Conservation (phyloP, 495 filamentous ascomycete genomes). For the Evansstolkia leycettana region DNA sequence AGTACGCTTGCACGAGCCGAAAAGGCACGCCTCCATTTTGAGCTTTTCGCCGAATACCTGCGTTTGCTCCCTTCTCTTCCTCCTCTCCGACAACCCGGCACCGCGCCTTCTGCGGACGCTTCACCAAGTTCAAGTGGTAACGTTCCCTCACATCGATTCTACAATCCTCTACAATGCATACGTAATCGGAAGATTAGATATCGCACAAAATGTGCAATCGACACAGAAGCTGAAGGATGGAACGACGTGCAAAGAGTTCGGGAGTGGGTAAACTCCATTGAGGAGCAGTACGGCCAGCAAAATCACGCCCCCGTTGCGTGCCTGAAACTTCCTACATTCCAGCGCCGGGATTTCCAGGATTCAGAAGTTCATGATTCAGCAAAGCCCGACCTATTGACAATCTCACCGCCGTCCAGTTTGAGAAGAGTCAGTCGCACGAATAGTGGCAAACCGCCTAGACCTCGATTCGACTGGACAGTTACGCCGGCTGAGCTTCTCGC, state of each 20-base stretch:
- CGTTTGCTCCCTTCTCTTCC: constrained; percentile 63
- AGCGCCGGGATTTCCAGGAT: constrained; percentile 17
- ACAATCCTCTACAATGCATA: constrained; percentile 81
- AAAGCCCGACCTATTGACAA: constrained; percentile 12
- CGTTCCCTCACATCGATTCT: constrained; percentile 42
- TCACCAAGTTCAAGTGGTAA: neutral
- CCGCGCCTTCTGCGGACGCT: constrained; percentile 1
- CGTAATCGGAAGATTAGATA: constrained; percentile 72
- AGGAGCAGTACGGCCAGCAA: constrained; percentile 29
- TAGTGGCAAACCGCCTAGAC: constrained; percentile 43
- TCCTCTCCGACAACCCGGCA: constrained; percentile 34
- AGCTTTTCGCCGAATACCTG: constrained; percentile 69
- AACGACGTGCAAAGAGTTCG: constrained; percentile 55
- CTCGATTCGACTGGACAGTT: constrained; percentile 67
- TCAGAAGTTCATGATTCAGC: constrained; percentile 8
- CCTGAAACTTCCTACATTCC: constrained; percentile 43
- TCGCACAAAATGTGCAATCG: constrained; percentile 55
- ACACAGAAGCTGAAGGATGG: constrained; percentile 65
- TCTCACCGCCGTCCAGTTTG: constrained; percentile 24
- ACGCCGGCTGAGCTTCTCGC: constrained; percentile 71
- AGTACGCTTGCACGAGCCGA: constrained; percentile 69
- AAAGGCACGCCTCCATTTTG: constrained; percentile 65
- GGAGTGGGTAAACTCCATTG: constrained; percentile 61
- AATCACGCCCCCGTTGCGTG: constrained; percentile 35
- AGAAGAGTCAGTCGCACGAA: constrained; percentile 22